Evolutionary conservation across 192 early-diverging fungal genomes (phyloP).

Genomic region (Entomortierella chlamydospora): DNA sequence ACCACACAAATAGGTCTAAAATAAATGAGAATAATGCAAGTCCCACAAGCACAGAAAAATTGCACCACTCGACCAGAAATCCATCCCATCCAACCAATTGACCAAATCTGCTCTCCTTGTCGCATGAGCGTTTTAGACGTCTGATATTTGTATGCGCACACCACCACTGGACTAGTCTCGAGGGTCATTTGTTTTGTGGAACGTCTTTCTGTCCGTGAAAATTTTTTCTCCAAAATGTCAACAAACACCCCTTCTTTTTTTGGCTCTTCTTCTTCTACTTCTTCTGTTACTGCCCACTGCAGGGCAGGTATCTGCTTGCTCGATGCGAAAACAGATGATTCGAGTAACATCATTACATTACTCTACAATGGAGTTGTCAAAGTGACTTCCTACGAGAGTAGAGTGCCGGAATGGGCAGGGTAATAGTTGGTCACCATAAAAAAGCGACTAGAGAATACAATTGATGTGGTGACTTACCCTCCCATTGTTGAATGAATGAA

Average conservation of each 20-base stretch:
- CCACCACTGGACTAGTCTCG: too few species aligned
- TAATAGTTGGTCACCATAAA: too few species aligned
- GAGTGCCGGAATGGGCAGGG: too few species aligned
- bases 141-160: too few species aligned
- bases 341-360: too few species aligned
- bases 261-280: background rate
- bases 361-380: too few species aligned
- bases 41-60: slow-evolving; percentile 9
- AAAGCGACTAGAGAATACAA: too few species aligned
- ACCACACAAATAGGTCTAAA: too few species aligned
- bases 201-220: slow-evolving; percentile 14
- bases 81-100: slow-evolving; percentile 5
- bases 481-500: slow-evolving; percentile 39
- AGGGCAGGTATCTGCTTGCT: too few species aligned
- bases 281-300: background rate
- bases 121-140: too few species aligned
- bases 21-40: background rate
- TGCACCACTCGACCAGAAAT: slow-evolving; percentile 20
- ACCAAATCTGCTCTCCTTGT: background rate
- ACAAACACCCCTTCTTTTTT: slow-evolving; percentile 43
- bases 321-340: too few species aligned
- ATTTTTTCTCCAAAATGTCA: slow-evolving; percentile 38
- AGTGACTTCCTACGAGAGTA: too few species aligned
- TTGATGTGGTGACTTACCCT: slow-evolving; percentile 53
- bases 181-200: slow-evolving; percentile 9